These are phyloP conservation scores for Podaxis rugospora DNA, from an alignment of 768 basidiomycete species.

Conservation along the genomic window DNA sequence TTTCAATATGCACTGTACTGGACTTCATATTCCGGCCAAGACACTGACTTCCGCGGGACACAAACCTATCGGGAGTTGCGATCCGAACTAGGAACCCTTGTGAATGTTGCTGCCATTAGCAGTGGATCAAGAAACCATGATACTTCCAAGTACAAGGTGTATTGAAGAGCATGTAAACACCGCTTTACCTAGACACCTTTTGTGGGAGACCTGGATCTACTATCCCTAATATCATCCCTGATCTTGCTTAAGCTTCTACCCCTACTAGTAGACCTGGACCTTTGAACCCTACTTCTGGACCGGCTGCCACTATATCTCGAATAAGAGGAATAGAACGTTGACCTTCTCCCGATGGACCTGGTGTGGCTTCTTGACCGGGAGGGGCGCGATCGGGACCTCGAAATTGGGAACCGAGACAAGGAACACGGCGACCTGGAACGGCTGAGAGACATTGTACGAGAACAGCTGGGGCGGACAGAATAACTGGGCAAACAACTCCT, in stretches of 20 bases:
- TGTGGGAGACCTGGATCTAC: constrained; percentile 64
- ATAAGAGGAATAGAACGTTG: constrained; percentile 68
- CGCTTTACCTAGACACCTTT: constrained; percentile 14
- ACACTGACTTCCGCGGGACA: too few relatives aligned
- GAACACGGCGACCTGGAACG: constrained; percentile 43
- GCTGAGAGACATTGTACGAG: constrained; percentile 49
- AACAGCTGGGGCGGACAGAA: constrained; percentile 75
- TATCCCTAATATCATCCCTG: constrained; percentile 80
- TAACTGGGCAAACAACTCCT: constrained; percentile 65
- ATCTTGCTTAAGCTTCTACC: constrained; percentile 65
- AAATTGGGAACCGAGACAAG: constrained; percentile 53
- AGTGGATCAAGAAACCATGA: too few relatives aligned
- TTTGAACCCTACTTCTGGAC: constrained; percentile 37
- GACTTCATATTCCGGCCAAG: too few relatives aligned
- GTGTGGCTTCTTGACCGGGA: constrained; percentile 31
- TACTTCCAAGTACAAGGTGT: too few relatives aligned
- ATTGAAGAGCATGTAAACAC: not conserved
- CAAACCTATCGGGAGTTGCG: too few relatives aligned
- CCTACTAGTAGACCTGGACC: constrained; percentile 39
- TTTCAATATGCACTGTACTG: too few relatives aligned
- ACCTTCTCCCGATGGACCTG: constrained; percentile 51
- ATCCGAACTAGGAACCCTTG: too few relatives aligned
- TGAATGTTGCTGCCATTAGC: too few relatives aligned
- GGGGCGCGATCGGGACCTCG: constrained; percentile 44
- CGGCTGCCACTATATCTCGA: constrained; percentile 67